phyloP scores from a whole-genome alignment of 192 early-diverging fungal species.

The Ramicandelaber brevisporus region DNA sequence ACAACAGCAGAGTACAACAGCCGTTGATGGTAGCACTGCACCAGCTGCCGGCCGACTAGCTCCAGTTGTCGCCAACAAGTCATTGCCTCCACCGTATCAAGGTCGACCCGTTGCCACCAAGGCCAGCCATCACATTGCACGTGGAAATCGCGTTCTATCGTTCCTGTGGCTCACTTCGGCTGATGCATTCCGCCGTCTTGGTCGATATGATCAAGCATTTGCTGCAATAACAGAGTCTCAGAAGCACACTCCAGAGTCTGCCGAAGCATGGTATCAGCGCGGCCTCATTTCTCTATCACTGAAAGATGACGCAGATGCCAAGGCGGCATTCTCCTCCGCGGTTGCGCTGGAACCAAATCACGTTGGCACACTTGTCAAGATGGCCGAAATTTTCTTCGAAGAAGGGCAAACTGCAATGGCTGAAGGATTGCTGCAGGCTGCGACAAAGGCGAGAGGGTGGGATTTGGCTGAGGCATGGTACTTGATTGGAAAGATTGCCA shows the following conservation, averaged over 20 bases:
- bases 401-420: slow-evolving; percentile 18
- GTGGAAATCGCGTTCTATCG: slow-evolving; percentile 15
- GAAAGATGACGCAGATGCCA: too few species aligned
- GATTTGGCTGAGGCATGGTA: slow-evolving; percentile 33
- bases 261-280: slow-evolving; percentile 26
- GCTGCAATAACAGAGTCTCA: slow-evolving; percentile 29
- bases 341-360: slow-evolving; percentile 15
- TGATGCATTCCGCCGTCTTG: slow-evolving; percentile 15
- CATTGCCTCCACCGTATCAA: background rate
- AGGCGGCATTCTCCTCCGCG: slow-evolving; percentile 19
- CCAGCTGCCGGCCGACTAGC: too few species aligned
- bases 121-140: slow-evolving; percentile 1
- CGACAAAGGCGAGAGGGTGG: slow-evolving; percentile 27
- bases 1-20: too few species aligned
- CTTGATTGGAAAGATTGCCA: slow-evolving; percentile 6
- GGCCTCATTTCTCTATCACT: too few species aligned
- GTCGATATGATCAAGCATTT: slow-evolving; percentile 20
- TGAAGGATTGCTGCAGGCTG: slow-evolving; percentile 19
- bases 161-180: slow-evolving; percentile 28
- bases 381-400: slow-evolving; percentile 18
- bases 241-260: slow-evolving; percentile 14
- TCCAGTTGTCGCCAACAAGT: too few species aligned
- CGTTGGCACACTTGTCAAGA: slow-evolving; percentile 11
- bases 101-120: background rate
- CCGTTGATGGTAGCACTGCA: too few species aligned